Evolutionary conservation across 768 basidiomycete species (phyloP), one percentile per base, ranked within the genome.

Genomic region (Suillus sp.): DNA sequence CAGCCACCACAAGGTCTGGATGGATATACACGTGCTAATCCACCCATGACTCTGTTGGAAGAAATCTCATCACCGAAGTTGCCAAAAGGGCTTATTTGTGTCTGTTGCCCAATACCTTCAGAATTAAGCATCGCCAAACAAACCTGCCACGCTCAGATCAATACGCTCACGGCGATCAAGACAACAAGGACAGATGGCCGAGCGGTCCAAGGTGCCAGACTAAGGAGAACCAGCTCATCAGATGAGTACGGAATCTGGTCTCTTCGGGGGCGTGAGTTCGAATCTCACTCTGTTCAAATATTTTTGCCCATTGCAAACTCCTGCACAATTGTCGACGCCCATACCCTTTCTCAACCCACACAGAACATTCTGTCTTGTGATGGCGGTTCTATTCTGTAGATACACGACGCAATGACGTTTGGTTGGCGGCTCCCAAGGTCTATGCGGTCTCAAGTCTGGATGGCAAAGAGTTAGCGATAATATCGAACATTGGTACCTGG

Each of bases 201-300:
- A 90, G 88, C 87, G 88, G 87, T 89, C 88, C 86, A 89, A 89
- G 89, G 88, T 87, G 88, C 86, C 86, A 90, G 87, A 89, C 86
- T 86, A 88, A 86, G 86, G 86, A 81, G 62, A 37, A 57, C 56
- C 55, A 51, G 60, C 51, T 61, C 61, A 47, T 38, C 27, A 11
- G 32, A 62, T 42, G 45, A 35, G 22, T 32, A 42, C 9, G 40
- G 14, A 34, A 60, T 64, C 51, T 60, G 63, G 63, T 51, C 51
- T 48, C 57, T 37, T 47, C 38, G 51, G 53, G 53, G 65, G 63
- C 59, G 54, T 59, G 65, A 57, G 67, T 67, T 67, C 65, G 65
- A 66, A 66, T 62, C 65, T 51, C 65, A 53, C 65, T 66, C 56
- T 62, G 55, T 58, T 56, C 58, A 64, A 40, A 60, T 32, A 0